Percentiles rank a stretch among this genome's conserved stretches.
Conservation (phyloP, 2,329 filamentous ascomycete species). For the Clonostachys rosea region DNA sequence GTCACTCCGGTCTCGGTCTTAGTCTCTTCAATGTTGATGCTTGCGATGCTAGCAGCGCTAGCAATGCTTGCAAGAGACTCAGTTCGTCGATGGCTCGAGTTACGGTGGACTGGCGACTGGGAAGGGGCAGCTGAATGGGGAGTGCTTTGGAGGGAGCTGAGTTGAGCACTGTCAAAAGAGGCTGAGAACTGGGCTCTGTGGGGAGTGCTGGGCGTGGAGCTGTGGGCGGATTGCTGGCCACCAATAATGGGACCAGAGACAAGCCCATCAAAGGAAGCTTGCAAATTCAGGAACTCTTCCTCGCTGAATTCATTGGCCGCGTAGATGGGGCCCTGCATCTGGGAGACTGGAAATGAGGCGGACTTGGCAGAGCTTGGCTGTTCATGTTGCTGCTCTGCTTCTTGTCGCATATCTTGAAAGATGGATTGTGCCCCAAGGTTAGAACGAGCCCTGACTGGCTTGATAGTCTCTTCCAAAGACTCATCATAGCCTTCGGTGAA, state of each 20-base stretch:
- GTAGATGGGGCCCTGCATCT: no score
- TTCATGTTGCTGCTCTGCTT: constrained; percentile 44
- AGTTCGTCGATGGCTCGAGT: constrained; percentile 43
- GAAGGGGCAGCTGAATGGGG: no score
- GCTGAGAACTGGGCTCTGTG: neutral
- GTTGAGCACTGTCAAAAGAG: neutral
- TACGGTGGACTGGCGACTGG: no score
- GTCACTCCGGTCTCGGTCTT: constrained; percentile 80
- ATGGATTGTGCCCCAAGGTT: constrained; percentile 35
- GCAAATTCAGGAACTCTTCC: no score
- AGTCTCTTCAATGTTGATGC: constrained; percentile 60
- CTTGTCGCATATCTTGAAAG: constrained; percentile 55
- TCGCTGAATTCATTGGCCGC: no score
- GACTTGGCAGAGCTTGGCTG: constrained; percentile 52
- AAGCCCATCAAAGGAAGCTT: no score
- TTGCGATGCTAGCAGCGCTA: constrained; percentile 54
- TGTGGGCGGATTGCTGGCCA: no score
- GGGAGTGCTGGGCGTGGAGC: no score
- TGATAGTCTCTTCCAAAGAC: constrained; percentile 63
- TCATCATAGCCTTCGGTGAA: constrained; percentile 60
- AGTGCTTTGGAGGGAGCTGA: no score
- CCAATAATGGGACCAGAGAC: no score
- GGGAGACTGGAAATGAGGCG: constrained; percentile 5
- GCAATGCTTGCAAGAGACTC: constrained; percentile 55
- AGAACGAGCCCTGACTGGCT: constrained; percentile 41